Evolutionary conservation across 495 filamentous ascomycete genomes (phyloP).

Genomic region (Talaromyces ruber): DNA sequence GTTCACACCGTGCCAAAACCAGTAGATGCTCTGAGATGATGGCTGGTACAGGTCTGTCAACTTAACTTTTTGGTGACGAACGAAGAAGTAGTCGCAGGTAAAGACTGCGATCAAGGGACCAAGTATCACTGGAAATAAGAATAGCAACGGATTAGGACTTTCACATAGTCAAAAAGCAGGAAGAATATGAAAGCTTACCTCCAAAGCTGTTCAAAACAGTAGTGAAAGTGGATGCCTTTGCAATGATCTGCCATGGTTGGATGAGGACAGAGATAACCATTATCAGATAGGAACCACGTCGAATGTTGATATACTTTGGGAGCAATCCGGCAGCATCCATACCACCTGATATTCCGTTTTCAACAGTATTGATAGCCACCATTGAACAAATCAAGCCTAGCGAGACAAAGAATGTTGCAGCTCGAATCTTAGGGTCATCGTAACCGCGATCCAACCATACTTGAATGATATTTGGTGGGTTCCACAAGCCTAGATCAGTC

Average conservation of each 20-base stretch:
- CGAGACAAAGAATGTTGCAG: slow-evolving; percentile 34
- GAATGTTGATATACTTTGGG: slow-evolving; percentile 41
- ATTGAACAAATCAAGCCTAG: slow-evolving; percentile 23
- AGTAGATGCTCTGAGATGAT: slow-evolving; percentile 7
- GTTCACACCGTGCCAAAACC: slow-evolving; percentile 22
- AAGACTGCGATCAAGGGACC: slow-evolving; percentile 27
- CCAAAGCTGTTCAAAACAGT: slow-evolving; percentile 17
- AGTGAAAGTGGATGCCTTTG: slow-evolving; percentile 33
- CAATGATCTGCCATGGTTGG: slow-evolving; percentile 39
- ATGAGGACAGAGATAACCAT: slow-evolving; percentile 32
- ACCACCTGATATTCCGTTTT: slow-evolving; percentile 27
- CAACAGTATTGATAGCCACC: slow-evolving; percentile 21
- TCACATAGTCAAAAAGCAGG: neutral
- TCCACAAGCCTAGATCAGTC: slow-evolving; percentile 19
- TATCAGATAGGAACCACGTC: slow-evolving; percentile 32
- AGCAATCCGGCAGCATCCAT: slow-evolving; percentile 37
- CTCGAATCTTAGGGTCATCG: slow-evolving; percentile 18
- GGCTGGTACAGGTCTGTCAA: slow-evolving; percentile 20
- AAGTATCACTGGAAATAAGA: neutral
- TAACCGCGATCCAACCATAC: slow-evolving; percentile 19
- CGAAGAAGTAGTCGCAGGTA: slow-evolving; percentile 26
- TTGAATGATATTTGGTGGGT: slow-evolving; percentile 25
- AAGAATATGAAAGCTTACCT: neutral
- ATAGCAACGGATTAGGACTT: neutral
- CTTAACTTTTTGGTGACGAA: slow-evolving; percentile 21